These are phyloP conservation scores for Lachancea kluyveri DNA, from an alignment of 805 yeast genomes.

Conservation along the genomic window DNA sequence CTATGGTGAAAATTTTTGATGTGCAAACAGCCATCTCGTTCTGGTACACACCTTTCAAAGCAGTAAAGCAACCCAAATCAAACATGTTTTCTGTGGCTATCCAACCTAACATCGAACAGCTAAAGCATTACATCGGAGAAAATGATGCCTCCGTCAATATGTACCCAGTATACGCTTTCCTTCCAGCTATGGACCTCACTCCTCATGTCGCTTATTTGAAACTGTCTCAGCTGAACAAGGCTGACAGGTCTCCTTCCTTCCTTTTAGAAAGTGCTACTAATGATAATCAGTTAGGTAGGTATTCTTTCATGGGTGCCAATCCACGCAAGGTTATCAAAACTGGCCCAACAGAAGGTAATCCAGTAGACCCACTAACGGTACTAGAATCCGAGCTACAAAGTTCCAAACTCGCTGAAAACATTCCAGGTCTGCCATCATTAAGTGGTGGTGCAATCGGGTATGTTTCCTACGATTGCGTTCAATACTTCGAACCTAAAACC, in stretches of 20 bases:
- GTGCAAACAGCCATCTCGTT: too few relatives aligned
- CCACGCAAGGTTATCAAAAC: slow-evolving; percentile 82
- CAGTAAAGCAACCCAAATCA: too few relatives aligned
- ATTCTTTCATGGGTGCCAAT: slow-evolving; percentile 81
- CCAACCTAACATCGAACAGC: slow-evolving; percentile 47
- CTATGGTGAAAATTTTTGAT: too few relatives aligned
- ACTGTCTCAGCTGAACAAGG: slow-evolving; percentile 55
- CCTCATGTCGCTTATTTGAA: slow-evolving; percentile 89
- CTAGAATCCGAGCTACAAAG: slow-evolving; percentile 68
- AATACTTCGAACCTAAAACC: slow-evolving; percentile 93
- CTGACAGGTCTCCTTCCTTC: slow-evolving; percentile 60
- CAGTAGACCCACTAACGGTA: slow-evolving; percentile 72
- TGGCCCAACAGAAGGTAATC: slow-evolving; percentile 45
- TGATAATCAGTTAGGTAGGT: slow-evolving; percentile 85
- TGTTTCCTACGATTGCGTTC: slow-evolving; percentile 92
- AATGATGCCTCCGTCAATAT: slow-evolving; percentile 51
- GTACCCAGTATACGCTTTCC: slow-evolving; percentile 73
- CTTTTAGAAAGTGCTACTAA: slow-evolving; percentile 83
- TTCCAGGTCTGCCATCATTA: slow-evolving; percentile 76
- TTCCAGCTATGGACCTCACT: slow-evolving; percentile 72
- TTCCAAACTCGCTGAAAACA: slow-evolving; percentile 56
- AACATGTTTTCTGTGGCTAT: slow-evolving; percentile 23
- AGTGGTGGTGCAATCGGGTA: slow-evolving; percentile 98
- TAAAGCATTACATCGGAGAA: slow-evolving; percentile 35
- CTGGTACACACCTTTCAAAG: too few relatives aligned